Evolutionary conservation across 148 eudicot species (phyloP), one percentile per base, ranked within the genome.

Genomic region (Rhododendron henanense): DNA sequence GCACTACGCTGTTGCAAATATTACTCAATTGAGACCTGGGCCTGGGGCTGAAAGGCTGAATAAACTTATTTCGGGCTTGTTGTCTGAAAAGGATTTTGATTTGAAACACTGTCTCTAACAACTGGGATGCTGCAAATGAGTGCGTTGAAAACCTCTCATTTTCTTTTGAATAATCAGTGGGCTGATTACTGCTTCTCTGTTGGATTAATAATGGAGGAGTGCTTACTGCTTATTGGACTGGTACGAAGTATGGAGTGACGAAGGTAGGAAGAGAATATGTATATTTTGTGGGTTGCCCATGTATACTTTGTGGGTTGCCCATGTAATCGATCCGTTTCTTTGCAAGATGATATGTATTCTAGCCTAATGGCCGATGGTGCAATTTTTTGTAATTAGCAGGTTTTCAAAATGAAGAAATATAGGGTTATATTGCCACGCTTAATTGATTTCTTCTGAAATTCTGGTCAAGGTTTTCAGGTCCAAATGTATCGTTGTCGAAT

Each of bases 21-120:
- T 86, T 25, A 89, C 89, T 10, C 79, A 81, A 83, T 86, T 94
- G 41, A 90, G 73, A 82, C 93, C 97, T 4, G 95, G 95, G 69
- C 88, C 90, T 81, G 94, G 95, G 59, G 93, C 95, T 9, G 87
- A 89, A 79, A 91, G 95, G 85, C 85, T 93, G 31, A 90, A 87
- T 69, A 86, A 76, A 23, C 94, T 94, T 18, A 88, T 94, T 82
- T 78, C 71, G 18, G 90, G 92, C 85, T 83, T 94, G 82, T 73
- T 94, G 61, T 87, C 90, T 39, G 88, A 87, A 37, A 92, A 92
- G 65, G 90, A 90, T 83, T 94, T 91, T 65, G 81, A 89, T 78
- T 78, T 90, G 50, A 92, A 87, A 78, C 97, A 93, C 63, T 94
- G 97, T 83, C 85, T 88, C 44, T 91, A 84, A 88, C 75, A 37